Base-by-base conservation (phyloP, 805 yeast species). In the Peterozyma toletana region DNA sequence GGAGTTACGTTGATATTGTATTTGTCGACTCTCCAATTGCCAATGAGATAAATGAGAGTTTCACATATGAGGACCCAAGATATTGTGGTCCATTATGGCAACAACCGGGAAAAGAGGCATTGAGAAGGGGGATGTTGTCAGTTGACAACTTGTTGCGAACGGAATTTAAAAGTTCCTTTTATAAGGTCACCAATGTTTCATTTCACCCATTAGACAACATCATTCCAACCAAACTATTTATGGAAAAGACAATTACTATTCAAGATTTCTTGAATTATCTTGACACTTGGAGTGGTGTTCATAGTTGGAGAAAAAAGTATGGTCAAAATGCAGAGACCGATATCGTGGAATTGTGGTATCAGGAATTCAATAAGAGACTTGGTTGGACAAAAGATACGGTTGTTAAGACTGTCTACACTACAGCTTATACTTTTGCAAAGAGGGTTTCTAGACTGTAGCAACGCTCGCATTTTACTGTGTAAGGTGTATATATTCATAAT, bases 1-100 rank as follows among this genome's bases (percentile, higher is more conserved):
- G 90, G 84, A 83, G 86, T 4, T 89, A 89, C 55, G 78, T 75
- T 35, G 95, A 88, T 52, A 86, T 88, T 0, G 66, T 76, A 0
- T 77, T 62, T 45, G 27, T 21, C 27, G 34, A 31, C 9, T 31
- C 15, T 31, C n/a, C 6, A 16, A 66, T 66, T 36, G 82, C 86
- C 1, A 80, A 83, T 49, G 67, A 70, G 35, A 5, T 71, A 77
- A 40, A 53, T 59, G 37, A 60, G 67, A 36, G 60, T 66, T 40
- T 66, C 62, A 5, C 75, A 75, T 50, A 69, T 21, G 27, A 21
- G 7, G 27, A 66, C 39, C 66, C 73, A 0, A 55, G 59, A 2
- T 64, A 55, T 37, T 57, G 83, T 38, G 90, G 90, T 0, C 79
- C 80, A 0, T 77, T 77, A 56, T 90, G 97, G 97, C 85, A 86